A percentile compares a stretch with the other conserved stretches of the same genome.
phyloP scores from a whole-genome alignment of 257 asterid species.

The Solanum megistacrolobum region DNA sequence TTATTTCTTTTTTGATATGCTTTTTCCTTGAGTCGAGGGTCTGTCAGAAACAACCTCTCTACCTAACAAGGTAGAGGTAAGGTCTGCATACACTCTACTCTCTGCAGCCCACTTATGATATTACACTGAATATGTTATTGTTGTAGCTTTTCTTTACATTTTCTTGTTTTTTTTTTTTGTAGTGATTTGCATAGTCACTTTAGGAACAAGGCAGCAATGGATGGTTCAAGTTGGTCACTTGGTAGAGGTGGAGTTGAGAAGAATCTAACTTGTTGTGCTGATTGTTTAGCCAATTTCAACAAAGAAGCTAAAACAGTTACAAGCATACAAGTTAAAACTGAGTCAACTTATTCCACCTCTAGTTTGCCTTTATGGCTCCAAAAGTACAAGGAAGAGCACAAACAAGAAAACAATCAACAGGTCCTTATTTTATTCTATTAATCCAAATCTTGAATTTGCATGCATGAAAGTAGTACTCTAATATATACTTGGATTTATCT shows the following conservation, averaged over 20 bases:
- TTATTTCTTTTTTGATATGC: not conserved
- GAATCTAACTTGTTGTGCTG: conserved; percentile 61
- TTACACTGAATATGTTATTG: not conserved
- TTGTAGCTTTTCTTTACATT: not conserved
- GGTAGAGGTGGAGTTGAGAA: conserved; percentile 40
- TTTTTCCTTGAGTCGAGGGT: not conserved
- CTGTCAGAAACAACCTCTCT: not conserved
- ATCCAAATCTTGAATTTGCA: not conserved
- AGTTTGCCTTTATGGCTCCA: conserved; percentile 87
- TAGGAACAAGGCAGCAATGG: conserved; percentile 33
- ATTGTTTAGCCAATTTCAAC: conserved; percentile 55
- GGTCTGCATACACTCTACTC: not conserved
- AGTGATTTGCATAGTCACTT: conserved; percentile 37
- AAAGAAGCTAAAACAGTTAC: conserved; percentile 46
- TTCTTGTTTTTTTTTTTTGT: not conserved
- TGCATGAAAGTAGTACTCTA: not conserved
- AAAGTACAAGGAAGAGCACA: conserved; percentile 50
- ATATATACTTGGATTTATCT: not conserved
- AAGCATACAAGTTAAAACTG: conserved; percentile 11
- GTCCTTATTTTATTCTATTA: conserved; percentile 5
- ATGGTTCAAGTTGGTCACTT: conserved; percentile 31
- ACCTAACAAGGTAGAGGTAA: not conserved
- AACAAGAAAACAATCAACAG: conserved; percentile 23
- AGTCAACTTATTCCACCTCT: conserved; percentile 25
- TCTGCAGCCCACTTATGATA: not conserved